Conservation (phyloP, 1,139 yeast genomes). For the Blastobotrys serpentis region DNA sequence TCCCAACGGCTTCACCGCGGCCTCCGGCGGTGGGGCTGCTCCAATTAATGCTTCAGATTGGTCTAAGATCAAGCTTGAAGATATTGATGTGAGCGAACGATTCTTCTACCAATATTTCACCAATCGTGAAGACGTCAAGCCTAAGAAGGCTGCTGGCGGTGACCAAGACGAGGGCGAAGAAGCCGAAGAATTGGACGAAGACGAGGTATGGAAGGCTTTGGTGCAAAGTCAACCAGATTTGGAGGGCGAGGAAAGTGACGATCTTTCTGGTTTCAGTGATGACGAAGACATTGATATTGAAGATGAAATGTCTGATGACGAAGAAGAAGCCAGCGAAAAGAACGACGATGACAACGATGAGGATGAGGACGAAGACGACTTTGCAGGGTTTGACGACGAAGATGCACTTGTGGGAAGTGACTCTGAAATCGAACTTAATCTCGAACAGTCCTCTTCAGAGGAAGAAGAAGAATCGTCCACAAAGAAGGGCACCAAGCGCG, state of each 20-base stretch:
- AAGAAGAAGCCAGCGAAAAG: constrained; percentile 35
- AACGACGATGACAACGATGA: constrained; percentile 36
- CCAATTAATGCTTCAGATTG: constrained; percentile 87
- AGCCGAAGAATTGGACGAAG: constrained; percentile 65
- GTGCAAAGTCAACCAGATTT: constrained; percentile 83
- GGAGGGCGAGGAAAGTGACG: constrained; percentile 54
- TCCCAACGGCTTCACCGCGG: constrained; percentile 45
- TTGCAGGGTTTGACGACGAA: constrained; percentile 33
- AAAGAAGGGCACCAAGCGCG: constrained; percentile 33
- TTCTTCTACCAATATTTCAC: constrained; percentile 89
- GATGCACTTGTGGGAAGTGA: constrained; percentile 26
- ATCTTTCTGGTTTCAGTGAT: constrained; percentile 35
- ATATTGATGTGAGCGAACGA: constrained; percentile 81
- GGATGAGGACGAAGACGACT: constrained; percentile 30
- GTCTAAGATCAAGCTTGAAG: constrained; percentile 62
- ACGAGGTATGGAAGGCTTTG: constrained; percentile 84
- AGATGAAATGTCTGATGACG: constrained; percentile 48
- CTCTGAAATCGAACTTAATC: constrained; percentile 25
- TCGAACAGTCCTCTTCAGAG: constrained; percentile 23
- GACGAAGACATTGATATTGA: constrained; percentile 49
- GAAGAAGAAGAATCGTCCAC: constrained; percentile 24
- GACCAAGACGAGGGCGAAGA: too few relatives aligned
- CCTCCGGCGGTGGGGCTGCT: constrained; percentile 43
- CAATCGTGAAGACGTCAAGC: constrained; percentile 53
- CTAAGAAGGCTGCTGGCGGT: constrained; percentile 22